Percentiles rank a stretch among this genome's conserved stretches.
phyloP scores from a whole-genome alignment of 2,329 filamentous ascomycete species.

The Hypomyces perniciosus region DNA sequence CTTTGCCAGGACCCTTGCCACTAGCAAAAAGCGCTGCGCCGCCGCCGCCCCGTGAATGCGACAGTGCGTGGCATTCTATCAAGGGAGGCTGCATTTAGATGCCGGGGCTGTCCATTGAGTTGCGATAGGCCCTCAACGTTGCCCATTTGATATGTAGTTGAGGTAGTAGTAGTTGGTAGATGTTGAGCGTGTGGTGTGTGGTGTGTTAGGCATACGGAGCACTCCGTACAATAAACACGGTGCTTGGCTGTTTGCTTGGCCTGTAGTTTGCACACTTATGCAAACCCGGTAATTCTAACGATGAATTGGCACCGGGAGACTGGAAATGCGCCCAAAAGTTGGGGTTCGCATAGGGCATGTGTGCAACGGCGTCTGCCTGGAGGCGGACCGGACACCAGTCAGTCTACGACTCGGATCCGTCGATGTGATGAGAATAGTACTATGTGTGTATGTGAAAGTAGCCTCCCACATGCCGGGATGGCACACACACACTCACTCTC shows the following conservation, averaged over 20 bases:
- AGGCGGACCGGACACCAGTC: neutral
- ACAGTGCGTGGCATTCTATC: neutral
- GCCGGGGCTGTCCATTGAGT: neutral
- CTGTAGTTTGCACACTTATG: constrained; percentile 5
- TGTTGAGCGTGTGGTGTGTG: no score
- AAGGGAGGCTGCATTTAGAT: constrained; percentile 7
- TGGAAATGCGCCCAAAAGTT: constrained; percentile 1
- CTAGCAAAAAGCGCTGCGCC: neutral
- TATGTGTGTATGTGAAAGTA: neutral
- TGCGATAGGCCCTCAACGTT: neutral
- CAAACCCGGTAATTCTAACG: neutral
- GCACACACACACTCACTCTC: no score
- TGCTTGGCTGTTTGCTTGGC: neutral
- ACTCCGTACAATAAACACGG: neutral
- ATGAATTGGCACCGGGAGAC: constrained; percentile 1
- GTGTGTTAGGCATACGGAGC: no score
- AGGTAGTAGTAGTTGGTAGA: neutral
- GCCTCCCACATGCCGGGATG: neutral
- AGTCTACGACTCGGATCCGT: no score
- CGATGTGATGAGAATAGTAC: neutral
- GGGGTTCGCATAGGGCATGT: neutral
- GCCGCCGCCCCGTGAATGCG: neutral
- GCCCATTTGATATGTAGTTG: neutral
- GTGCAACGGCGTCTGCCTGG: neutral
- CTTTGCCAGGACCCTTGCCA: neutral